Base-by-base conservation (phyloP, 1,284 basidiomycete species). In the Ceratobasidium sp. region DNA sequence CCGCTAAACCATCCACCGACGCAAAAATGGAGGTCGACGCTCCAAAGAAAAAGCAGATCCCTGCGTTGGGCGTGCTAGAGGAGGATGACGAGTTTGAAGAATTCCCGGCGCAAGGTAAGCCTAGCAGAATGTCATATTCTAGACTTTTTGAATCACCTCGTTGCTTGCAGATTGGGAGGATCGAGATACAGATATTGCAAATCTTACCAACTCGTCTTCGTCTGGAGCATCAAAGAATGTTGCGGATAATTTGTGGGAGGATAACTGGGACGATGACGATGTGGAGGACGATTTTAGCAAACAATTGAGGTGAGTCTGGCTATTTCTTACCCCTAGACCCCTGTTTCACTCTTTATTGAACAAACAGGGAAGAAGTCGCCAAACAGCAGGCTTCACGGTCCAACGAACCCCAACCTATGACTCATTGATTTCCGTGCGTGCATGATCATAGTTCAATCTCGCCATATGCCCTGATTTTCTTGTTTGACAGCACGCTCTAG, bases 231-330 rank as follows among this genome's bases (percentile, higher is more conserved):
- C 39, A 7, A 92, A 90, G 82, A 90, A 91, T 31, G 90, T 89
- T 51, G 91, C 91, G 13, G 90, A 94, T 83, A 94, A 96, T 82
- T 87, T 99, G 39, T 99, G 97, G 97, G 97, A 99, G 87, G 97
- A 99, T 82, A 98, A 98, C 84, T 99, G 97, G 97, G 97, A 99
- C 82, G 97, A 99, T 82, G 97, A 99, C 85, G 97, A 98, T 84
- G 92, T 98, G 78, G 97, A 98, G 83, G 97, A 98, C 82, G 96
- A 98, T 81, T 99, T 99, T 83, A 97, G 95, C 82, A 92, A 94
- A 77, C 96, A 98, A 84, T 86, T 99, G 81, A 90, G 97, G 97
- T 97, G 81, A 81, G 88, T 84, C 6, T 42, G 28, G 13, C 8
- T n/a, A 23, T 28, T 26, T 20, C 31, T 6, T 37, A 28, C 53